Base-by-base conservation (phyloP, 2,329 filamentous ascomycete species). In the Gyromitra esculenta region DNA sequence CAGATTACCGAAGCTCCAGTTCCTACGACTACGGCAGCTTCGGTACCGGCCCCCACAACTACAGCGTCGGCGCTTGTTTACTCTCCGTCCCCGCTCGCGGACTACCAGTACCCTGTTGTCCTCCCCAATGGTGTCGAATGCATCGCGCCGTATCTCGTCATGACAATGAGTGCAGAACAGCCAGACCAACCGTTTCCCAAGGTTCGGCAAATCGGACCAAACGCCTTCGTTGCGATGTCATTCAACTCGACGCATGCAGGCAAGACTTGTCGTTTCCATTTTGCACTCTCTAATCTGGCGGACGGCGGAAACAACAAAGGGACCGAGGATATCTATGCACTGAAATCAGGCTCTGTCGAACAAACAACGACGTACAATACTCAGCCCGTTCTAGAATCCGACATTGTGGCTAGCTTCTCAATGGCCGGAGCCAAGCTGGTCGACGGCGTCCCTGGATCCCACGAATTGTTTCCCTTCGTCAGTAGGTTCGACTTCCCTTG, bases 261-360 rank as follows among this genome's bases (percentile, higher is more conserved):
- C 45, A 68, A 69, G 8, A 13, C 1, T 7, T 76, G 75, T 31
- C 75, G 64, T 13, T 74, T 74, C 69, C 74, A 75, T 21, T 70
- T 77, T 18, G 64, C 57, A 1, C 41, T 77, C 43, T 75, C 72
- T 6, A n/a, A n/a, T n/a, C 18, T 75, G 2, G 65, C 72, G 3
- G 72, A 75, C 8, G 72, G 65, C 5, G 59, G 72, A 6, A 75
- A 75, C 41, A 41, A 50, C 8, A 18, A 50, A 21, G 72, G 72
- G 21, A 56, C 66, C 11, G 59, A 77, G 21, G 64, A 74, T 5
- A 48, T 75, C 15, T 77, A 48, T n/a, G 18, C 56, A 1, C 57
- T 75, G n/a, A 54, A 65, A n/a, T 37, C 50, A 6, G 75, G 70
- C 1, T 64, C 25, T 1, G 63, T 74, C 41, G 64, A 69, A n/a